A percentile compares a stretch with the other conserved stretches of the same genome.
Evolutionary conservation across 768 basidiomycete species (phyloP).

Genomic region (Leccinellum luteum): DNA sequence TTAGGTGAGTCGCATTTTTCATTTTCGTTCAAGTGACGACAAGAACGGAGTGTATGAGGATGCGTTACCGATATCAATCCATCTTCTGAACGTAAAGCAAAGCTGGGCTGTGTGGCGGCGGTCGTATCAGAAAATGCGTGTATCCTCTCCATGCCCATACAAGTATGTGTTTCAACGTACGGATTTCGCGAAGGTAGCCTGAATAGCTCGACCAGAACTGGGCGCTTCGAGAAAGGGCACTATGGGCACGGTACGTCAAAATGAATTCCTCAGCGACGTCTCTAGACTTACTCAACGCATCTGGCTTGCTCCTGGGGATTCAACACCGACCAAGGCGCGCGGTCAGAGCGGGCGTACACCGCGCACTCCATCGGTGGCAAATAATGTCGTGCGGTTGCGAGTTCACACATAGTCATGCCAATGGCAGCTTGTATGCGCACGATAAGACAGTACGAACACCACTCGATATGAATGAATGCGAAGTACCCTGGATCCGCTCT

Average conservation of each 20-base stretch:
- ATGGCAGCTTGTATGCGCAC: slow-evolving; percentile 57
- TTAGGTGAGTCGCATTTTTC: background rate
- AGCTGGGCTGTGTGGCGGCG: slow-evolving; percentile 55
- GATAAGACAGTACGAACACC: background rate
- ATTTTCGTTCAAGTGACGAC: slow-evolving; percentile 6
- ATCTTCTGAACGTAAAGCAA: slow-evolving; percentile 69
- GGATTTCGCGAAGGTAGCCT: slow-evolving; percentile 75
- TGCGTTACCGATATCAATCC: slow-evolving; percentile 67
- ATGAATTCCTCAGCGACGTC: background rate
- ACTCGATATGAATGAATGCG: background rate
- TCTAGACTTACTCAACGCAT: slow-evolving; percentile 49
- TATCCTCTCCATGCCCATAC: background rate
- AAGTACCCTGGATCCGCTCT: slow-evolving; percentile 57
- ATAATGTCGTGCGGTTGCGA: slow-evolving; percentile 70
- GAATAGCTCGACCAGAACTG: slow-evolving; percentile 88
- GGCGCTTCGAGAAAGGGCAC: slow-evolving; percentile 72
- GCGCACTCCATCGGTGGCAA: slow-evolving; percentile 66
- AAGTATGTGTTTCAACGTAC: slow-evolving; percentile 44
- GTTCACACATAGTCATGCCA: slow-evolving; percentile 74
- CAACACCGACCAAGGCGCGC: slow-evolving; percentile 1
- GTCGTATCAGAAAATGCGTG: slow-evolving; percentile 7
- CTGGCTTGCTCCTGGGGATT: slow-evolving; percentile 35
- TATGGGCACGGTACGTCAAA: slow-evolving; percentile 25
- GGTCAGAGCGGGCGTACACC: slow-evolving; percentile 11
- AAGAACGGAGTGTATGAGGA: slow-evolving; percentile 7